Evolutionary conservation across 1,139 yeast genomes (phyloP), one percentile per base, ranked within the genome.

Genomic region (Candida buenavistaensis): DNA sequence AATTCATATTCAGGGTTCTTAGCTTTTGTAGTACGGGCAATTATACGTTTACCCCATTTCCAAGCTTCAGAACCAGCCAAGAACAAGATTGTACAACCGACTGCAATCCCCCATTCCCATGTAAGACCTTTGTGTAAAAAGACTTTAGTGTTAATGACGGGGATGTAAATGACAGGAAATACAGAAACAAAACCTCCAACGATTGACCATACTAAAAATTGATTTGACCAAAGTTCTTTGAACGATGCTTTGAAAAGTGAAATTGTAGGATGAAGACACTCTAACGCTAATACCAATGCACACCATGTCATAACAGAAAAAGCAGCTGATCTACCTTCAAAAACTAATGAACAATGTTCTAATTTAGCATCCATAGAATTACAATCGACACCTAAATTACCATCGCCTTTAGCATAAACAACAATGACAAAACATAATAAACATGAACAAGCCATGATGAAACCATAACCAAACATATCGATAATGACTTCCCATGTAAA

Each of bases 261-360:
- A 47, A 82, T 71, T 41, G 81, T 68, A 59, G 83, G 70, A 55
- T 87, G 94, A 40, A 87, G 73, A 52, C 90, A 89, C 61, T 88
- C 96, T 95, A 95, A 88, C 2, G 96, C 96, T 38, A 87, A 68
- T 19, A 89, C 61, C 43, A 89, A 73, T 3, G 95, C 84, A 64
- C 94, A 78, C 96, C 96, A 89, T 1, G 96, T 88, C 82, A 89
- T 82, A 5, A 82, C 79, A 3, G 85, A 87, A 64, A 89, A 89
- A 0, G 94, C 75, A 3, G 86, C 78, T 2, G 96, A 79, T 55
- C 97, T 78, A 3, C 92, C 90, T 50, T 78, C 69, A 64, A 82
- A 87, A 5, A 89, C 96, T 45, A 72, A 64, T 31, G 63, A 54
- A 62, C 96, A 89, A 1, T 39, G 46, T 6, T 44, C 44, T 6